These are phyloP conservation scores for Metschnikowia henanensis DNA, from an alignment of 805 yeast genomes.

Conservation along the genomic window DNA sequence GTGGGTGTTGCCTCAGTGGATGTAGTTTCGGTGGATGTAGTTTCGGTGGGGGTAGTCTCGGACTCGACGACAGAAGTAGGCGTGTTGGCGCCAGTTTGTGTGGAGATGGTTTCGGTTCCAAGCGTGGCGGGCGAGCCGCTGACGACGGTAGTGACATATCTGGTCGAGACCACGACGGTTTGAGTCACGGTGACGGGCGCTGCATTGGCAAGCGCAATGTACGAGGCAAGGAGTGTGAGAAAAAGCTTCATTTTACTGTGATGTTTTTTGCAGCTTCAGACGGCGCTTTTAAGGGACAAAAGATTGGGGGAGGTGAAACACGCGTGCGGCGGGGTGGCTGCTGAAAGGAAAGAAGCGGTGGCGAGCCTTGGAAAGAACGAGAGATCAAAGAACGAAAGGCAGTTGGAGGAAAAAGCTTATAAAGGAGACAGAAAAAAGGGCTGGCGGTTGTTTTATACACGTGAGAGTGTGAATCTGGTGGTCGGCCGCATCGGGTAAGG, in stretches of 20 bases:
- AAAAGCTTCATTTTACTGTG: conserved; percentile 1
- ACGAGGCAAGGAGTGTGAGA: conserved; percentile 9
- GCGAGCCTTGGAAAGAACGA: background rate
- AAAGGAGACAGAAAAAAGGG: background rate
- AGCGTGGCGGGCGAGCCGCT: conserved; percentile 12
- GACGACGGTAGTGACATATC: conserved; percentile 12
- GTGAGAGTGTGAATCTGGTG: conserved; percentile 6
- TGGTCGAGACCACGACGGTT: conserved; percentile 12
- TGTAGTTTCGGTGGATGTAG: background rate
- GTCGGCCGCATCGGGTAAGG: conserved; percentile 5
- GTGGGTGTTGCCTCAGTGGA: background rate
- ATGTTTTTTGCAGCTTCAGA: background rate
- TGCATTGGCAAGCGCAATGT: conserved; percentile 12
- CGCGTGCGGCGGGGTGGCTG: background rate
- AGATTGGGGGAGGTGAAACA: background rate
- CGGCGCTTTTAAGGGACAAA: background rate
- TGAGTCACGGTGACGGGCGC: conserved; percentile 13
- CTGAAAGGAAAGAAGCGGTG: background rate
- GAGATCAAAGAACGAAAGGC: background rate
- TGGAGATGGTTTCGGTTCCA: background rate
- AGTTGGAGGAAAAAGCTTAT: background rate
- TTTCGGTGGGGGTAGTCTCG: background rate
- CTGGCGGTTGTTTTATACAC: conserved; percentile 8
- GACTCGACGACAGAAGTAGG: no score
- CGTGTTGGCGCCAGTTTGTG: background rate